Percentiles rank a stretch among this genome's conserved stretches.
phyloP scores from a whole-genome alignment of 2,329 filamentous ascomycete species.

The Graphilbum fragrans region DNA sequence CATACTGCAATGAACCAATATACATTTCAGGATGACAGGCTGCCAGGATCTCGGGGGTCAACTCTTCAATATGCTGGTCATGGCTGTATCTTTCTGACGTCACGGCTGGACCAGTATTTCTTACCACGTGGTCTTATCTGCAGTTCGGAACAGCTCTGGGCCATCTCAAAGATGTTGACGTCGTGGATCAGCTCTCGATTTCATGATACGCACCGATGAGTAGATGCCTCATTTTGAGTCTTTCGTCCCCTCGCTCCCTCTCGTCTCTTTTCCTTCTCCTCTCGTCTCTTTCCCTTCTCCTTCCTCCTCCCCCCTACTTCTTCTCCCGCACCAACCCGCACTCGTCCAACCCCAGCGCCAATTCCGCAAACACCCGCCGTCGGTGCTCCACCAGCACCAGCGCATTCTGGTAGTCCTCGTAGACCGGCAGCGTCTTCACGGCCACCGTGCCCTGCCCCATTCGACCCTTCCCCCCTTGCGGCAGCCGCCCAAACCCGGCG shows the following conservation, averaged over 20 bases:
- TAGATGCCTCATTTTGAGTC: not conserved
- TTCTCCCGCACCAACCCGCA: not conserved
- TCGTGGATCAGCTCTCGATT: no score
- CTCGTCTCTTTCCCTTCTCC: no score
- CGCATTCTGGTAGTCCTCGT: conserved; percentile 7
- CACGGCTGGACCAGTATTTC: no score
- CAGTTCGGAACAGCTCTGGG: no score
- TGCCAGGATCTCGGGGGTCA: no score
- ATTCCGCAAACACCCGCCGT: not conserved
- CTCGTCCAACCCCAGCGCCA: conserved; percentile 3
- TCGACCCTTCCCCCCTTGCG: not conserved
- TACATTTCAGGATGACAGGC: no score
- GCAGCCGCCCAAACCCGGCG: not conserved
- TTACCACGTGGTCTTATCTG: no score
- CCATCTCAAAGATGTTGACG: no score
- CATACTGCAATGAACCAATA: no score
- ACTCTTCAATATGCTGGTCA: no score
- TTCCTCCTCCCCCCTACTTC: not conserved
- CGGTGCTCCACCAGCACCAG: conserved; percentile 4
- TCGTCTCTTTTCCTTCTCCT: not conserved
- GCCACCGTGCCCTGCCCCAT: not conserved
- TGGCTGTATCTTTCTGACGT: no score
- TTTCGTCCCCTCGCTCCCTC: not conserved
- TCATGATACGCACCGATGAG: no score
- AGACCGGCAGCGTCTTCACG: conserved; percentile 5